Evolutionary conservation across 73 alveolate species (phyloP), one percentile per base, ranked within the genome.

Genomic region (Stentor roeselii): DNA sequence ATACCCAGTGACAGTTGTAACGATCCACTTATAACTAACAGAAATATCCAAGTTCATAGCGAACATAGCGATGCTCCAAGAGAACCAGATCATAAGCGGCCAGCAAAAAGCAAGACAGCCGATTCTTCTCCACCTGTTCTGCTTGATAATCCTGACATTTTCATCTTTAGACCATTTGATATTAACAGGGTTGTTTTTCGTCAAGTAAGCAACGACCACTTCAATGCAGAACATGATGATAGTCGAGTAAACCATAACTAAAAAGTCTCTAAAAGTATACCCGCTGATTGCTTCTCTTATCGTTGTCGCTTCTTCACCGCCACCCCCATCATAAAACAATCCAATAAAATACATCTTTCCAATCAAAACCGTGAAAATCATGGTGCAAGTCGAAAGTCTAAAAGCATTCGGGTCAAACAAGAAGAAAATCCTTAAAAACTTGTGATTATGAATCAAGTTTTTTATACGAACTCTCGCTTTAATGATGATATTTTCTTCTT

Each of bases 281-380:
- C 27, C 37, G 0, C 27, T n/a, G 14, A 67, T 67, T 1, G 37
- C 34, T 27, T 67, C 80, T n/a, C n/a, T n/a, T n/a, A n/a, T n/a
- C 21, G 15, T 40, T 67, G 21, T 50, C 21, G 67, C 67, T n/a
- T n/a, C n/a, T 11, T 36, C 21, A 32, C 27, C 11, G 0, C 34
- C 34, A 21, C 27, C 42, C 21, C 34, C 80, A 15, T 67, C 42
- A 67, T 67, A 67, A 67, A 67, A 67, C 41, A 67, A 21, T 1
- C 80, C 80, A 0, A 67, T 67, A 67, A 67, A 67, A 32, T 27
- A 67, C 80, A 67, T 67, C 37, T 67, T 36, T n/a, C 80, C 80
- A 27, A 67, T 27, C 14, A 67, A 2, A 21, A 21, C 80, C 41
- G 34, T 27, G 41, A 67, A 67, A 67, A 67, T 14, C 37, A 67